Base-by-base conservation (phyloP, 2,329 filamentous ascomycete species). In the Botrytis fabae region DNA sequence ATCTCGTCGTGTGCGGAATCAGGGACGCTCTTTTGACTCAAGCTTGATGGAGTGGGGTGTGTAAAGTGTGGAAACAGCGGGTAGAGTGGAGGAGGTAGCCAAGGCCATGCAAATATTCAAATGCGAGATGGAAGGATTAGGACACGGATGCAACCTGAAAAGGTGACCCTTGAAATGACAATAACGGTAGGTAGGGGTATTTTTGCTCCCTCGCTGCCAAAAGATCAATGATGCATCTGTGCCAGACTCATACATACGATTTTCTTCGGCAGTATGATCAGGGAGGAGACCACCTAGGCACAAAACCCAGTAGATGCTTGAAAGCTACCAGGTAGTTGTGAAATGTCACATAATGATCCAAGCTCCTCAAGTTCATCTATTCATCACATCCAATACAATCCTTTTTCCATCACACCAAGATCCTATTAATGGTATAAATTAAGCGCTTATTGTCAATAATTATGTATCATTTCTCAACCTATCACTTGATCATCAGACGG, bases 401-500 rank as follows among this genome's bases (percentile, higher is more conserved):
- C 46, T 54, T 60, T 20, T 25, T 38, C 32, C 14, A n/a, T 60
- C 62, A 66, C 22, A 68, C 44, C 6, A 40, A 72, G 42, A 65
- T 72, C 40, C 70, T 72, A 72, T 69, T 60, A 72, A 72, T 72
- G 63, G 63, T 51, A 42, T 44, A 54, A 40, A 69, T 65, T 61
- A 72, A 61, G 63, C 70, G 70, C 70, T 69, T 61, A 69, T 69
- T 66, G 35, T 18, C 35, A 46, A 57, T 72, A 72, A 72, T 72
- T 72, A 72, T 61, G 42, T 69, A 32, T 35, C 40, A 69, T 72
- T 72, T 72, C 32, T 69, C 12, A 35, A 5, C 25, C 10, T 42
- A 48, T 60, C 63, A 66, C 22, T 68, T 68, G 46, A 72, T 66
- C 40, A n/a, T 42, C 48, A 28, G 28, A 46, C 42, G 48, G 48